Conservation (phyloP, 2,329 filamentous ascomycete genomes). For the Fusarium hostae region DNA sequence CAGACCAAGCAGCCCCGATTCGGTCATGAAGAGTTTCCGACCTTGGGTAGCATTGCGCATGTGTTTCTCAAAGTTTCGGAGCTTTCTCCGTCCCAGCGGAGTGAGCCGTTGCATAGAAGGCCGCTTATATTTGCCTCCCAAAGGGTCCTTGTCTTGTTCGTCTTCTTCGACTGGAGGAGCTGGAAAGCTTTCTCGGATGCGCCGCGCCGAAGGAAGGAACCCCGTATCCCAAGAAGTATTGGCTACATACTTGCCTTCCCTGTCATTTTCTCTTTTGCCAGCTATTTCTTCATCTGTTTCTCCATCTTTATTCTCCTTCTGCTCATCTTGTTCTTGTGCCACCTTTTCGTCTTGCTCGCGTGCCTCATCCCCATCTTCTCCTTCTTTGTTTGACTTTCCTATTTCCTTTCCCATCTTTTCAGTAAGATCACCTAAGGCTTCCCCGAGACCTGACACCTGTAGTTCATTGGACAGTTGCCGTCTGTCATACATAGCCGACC, state of each 20-base stretch:
- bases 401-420: not conserved
- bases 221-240: fast-evolving
- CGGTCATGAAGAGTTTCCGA: not conserved
- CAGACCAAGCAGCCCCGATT: not conserved
- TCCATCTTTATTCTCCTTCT: fast-evolving
- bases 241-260: not conserved
- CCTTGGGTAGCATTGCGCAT: not conserved
- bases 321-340: not conserved
- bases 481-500: not conserved
- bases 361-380: not conserved
- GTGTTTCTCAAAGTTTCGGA: not conserved
- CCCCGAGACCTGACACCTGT: not conserved
- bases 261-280: not conserved
- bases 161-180: not conserved
- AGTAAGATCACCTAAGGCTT: not conserved
- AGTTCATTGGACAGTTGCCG: not conserved
- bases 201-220: not conserved
- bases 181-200: not conserved
- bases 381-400: fast-evolving
- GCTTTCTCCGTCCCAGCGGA: not conserved
- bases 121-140: not conserved
- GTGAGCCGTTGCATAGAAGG: not conserved
- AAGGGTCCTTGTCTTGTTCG: not conserved
- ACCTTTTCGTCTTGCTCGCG: not conserved
- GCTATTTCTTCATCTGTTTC: not conserved